A percentile compares a stretch with the other conserved stretches of the same genome.
Evolutionary conservation across 2,329 filamentous ascomycete genomes (phyloP).

Genomic region (Berkeleyomyces basicola): DNA sequence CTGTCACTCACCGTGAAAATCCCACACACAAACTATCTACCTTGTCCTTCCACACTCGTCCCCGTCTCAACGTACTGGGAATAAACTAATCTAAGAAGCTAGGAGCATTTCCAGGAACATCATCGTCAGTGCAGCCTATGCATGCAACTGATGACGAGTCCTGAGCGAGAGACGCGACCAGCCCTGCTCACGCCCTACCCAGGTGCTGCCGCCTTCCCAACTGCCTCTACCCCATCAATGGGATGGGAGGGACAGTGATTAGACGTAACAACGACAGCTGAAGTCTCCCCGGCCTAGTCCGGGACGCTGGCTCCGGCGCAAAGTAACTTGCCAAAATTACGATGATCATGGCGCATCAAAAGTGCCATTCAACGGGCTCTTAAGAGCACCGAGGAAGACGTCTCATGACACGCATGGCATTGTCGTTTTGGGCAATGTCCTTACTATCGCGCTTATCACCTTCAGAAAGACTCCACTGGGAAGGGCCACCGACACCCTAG

Average conservation of each 20-base stretch:
- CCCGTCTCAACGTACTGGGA: neutral
- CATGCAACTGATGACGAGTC: constrained; percentile 18
- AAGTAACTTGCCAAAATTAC: constrained; percentile 26
- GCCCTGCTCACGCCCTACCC: constrained; percentile 24
- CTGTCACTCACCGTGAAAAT: constrained; percentile 16
- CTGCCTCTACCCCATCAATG: constrained; percentile 15
- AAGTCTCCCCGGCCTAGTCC: constrained; percentile 37
- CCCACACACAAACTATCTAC: constrained; percentile 21
- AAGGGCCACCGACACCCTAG: constrained; percentile 2
- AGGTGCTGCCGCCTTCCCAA: constrained; percentile 6
- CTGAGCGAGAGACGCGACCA: constrained; percentile 29
- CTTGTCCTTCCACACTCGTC: constrained; percentile 21
- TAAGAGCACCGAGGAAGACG: no score
- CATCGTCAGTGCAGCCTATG: neutral
- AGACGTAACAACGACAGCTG: neutral
- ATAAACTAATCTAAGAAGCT: neutral
- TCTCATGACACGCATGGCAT: neutral
- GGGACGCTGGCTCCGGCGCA: constrained; percentile 41
- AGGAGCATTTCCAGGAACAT: constrained; percentile 6
- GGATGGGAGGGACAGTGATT: constrained; percentile 9
- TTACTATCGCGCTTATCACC: constrained; percentile 43
- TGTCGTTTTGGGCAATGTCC: constrained; percentile 22
- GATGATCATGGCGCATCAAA: neutral
- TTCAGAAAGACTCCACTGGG: constrained; percentile 32
- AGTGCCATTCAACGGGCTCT: neutral